Evolutionary conservation across 495 filamentous ascomycete species (phyloP).

Genomic region (Astrocystis sublimbata): DNA sequence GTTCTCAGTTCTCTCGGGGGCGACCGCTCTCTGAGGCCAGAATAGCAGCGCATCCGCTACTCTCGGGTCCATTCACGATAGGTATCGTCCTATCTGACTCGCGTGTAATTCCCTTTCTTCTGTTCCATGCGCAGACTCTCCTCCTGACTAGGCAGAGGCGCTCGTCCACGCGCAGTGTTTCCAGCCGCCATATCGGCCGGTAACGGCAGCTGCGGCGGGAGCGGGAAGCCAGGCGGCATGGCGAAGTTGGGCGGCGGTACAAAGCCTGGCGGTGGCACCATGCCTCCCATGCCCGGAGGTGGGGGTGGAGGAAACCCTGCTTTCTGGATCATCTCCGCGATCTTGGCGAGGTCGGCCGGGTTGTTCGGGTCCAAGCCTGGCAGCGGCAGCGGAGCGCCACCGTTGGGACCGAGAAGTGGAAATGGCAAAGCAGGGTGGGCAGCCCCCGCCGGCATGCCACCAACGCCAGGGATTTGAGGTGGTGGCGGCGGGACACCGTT

Average conservation of each 20-base stretch:
- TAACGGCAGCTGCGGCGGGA: constrained; percentile 35
- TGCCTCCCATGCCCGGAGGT: constrained; percentile 41
- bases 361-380: constrained; percentile 57
- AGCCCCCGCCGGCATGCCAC: constrained; percentile 39
- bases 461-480: constrained; percentile 48
- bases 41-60: too few species aligned
- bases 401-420: constrained; percentile 46
- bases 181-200: constrained; percentile 29
- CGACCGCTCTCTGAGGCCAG: too few species aligned
- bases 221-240: constrained; percentile 52
- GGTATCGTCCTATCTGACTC: constrained; percentile 43
- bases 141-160: constrained; percentile 76
- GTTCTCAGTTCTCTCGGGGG: too few species aligned
- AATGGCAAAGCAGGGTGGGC: constrained; percentile 36
- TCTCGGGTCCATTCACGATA: too few species aligned
- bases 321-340: constrained; percentile 63
- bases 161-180: constrained; percentile 49
- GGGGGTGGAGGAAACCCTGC: constrained; percentile 52
- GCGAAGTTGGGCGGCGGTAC: constrained; percentile 55
- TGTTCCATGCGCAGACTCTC: constrained; percentile 79
- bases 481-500: constrained; percentile 35
- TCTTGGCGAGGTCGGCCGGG: constrained; percentile 66
- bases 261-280: constrained; percentile 45
- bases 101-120: constrained; percentile 62
- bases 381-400: constrained; percentile 54